Percentiles rank a stretch among this genome's conserved stretches.
Conservation (phyloP, 306 rosid species). For the Ceratonia siliqua region DNA sequence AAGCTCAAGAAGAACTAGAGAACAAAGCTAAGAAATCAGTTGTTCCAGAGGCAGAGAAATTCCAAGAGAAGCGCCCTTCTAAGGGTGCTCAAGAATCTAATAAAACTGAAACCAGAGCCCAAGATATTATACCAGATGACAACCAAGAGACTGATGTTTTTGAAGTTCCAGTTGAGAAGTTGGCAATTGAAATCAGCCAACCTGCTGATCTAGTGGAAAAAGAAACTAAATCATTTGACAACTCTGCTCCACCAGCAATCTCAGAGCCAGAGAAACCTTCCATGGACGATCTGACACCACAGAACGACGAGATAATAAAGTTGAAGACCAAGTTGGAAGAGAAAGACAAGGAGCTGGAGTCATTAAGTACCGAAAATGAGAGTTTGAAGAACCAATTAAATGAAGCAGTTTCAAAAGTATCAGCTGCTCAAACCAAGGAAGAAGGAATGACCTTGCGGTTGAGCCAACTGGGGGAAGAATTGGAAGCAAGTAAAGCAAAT, state of each 20-base stretch:
- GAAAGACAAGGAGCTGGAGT: constrained; percentile 53
- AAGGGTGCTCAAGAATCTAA: constrained; percentile 39
- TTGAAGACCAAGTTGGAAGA: constrained; percentile 56
- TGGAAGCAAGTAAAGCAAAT: constrained; percentile 50
- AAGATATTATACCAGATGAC: constrained; percentile 42
- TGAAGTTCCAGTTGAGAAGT: constrained; percentile 69
- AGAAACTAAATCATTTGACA: constrained; percentile 43
- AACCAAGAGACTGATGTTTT: constrained; percentile 78
- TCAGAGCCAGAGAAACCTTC: constrained; percentile 46
- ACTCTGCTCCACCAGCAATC: constrained; percentile 28
- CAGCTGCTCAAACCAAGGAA: constrained; percentile 51
- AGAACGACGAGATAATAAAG: constrained; percentile 50
- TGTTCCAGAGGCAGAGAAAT: constrained; percentile 37
- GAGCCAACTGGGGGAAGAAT: constrained; percentile 54
- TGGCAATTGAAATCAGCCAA: constrained; percentile 39
- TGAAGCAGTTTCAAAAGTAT: constrained; percentile 49
- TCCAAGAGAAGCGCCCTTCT: constrained; percentile 42
- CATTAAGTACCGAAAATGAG: constrained; percentile 43
- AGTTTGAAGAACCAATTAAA: constrained; percentile 53
- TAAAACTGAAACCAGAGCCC: constrained; percentile 29
- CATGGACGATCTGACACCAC: constrained; percentile 44
- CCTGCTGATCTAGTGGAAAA: constrained; percentile 38
- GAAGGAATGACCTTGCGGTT: constrained; percentile 46
- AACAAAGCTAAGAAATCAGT: constrained; percentile 55
- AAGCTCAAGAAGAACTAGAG: constrained; percentile 71